These are phyloP conservation scores for Oehlia diaphana DNA, from an alignment of 192 early-diverging fungal genomes.

Conservation along the genomic window DNA sequence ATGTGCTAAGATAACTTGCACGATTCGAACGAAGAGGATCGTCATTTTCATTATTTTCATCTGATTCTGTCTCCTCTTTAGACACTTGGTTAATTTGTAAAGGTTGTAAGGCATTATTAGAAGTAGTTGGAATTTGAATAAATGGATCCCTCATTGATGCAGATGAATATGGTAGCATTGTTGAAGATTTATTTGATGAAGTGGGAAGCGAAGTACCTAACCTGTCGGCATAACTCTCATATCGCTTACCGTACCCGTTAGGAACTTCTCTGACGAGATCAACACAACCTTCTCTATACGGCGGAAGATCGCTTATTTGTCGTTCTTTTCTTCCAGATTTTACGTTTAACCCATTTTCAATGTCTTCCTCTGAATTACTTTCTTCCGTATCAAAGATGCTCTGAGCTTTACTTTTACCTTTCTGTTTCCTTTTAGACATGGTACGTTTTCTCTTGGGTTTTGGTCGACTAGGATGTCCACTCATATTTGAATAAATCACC, in stretches of 20 bases:
- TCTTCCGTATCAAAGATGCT: constrained; percentile 11
- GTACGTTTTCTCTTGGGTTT: constrained; percentile 10
- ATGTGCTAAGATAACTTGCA: constrained; percentile 6
- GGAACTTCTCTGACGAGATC: constrained; percentile 24
- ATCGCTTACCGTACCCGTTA: constrained; percentile 4
- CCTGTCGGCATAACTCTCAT: constrained; percentile 10
- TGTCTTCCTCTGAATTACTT: not conserved
- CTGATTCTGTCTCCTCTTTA: not conserved
- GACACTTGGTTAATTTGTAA: not conserved
- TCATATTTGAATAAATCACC: constrained; percentile 19
- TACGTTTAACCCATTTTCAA: not conserved
- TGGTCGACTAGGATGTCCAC: not conserved
- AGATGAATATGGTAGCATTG: not conserved
- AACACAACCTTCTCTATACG: constrained; percentile 13
- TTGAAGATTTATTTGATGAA: not conserved
- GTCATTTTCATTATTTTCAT: not conserved
- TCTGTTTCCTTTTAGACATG: not conserved
- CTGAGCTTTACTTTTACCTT: not conserved
- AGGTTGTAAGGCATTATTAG: not conserved
- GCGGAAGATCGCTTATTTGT: not conserved
- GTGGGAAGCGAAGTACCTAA: not conserved
- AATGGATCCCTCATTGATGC: constrained; percentile 9
- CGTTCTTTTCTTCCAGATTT: not conserved
- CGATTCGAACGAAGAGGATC: constrained; percentile 14
- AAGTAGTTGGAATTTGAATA: not conserved